Evolutionary conservation across 305 asterid species (phyloP).

Genomic region (Salvia sclarea): DNA sequence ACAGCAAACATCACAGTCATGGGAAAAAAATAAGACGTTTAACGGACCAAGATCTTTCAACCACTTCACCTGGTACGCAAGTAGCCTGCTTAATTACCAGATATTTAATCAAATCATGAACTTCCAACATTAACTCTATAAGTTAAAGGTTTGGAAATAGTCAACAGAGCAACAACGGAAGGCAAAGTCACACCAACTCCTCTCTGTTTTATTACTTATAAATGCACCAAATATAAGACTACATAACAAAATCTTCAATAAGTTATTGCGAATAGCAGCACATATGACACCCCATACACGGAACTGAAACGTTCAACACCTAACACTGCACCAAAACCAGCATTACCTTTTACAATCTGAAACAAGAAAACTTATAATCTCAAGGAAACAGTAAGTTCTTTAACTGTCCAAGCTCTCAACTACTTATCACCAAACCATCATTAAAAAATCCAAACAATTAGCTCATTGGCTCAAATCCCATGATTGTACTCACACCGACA

Average conservation of each 20-base stretch:
- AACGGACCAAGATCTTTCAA: neutral
- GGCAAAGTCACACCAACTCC: neutral
- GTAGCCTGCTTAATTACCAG: constrained; percentile 3
- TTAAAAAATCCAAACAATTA: neutral
- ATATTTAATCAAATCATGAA: constrained; percentile 21
- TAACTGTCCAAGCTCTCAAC: constrained; percentile 23
- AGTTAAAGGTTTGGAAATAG: constrained; percentile 4
- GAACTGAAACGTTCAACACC: constrained; percentile 23
- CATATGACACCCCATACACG: neutral
- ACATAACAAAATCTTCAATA: constrained; percentile 12
- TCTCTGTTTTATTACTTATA: neutral
- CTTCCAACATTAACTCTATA: constrained; percentile 16
- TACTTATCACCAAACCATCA: constrained; percentile 5
- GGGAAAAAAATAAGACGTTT: neutral
- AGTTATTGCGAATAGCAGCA: constrained; percentile 15
- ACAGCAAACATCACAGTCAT: neutral
- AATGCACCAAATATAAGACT: constrained; percentile 8
- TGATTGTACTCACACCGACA: constrained; percentile 15
- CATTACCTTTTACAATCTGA: constrained; percentile 2
- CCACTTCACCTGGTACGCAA: constrained; percentile 13
- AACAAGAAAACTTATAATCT: constrained; percentile 10
- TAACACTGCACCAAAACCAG: constrained; percentile 19
- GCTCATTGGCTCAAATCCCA: constrained; percentile 11
- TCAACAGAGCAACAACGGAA: constrained; percentile 5
- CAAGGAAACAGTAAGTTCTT: neutral